Evolutionary conservation across 2,329 filamentous ascomycete species (phyloP).

Genomic region (Penicillium polonicum): DNA sequence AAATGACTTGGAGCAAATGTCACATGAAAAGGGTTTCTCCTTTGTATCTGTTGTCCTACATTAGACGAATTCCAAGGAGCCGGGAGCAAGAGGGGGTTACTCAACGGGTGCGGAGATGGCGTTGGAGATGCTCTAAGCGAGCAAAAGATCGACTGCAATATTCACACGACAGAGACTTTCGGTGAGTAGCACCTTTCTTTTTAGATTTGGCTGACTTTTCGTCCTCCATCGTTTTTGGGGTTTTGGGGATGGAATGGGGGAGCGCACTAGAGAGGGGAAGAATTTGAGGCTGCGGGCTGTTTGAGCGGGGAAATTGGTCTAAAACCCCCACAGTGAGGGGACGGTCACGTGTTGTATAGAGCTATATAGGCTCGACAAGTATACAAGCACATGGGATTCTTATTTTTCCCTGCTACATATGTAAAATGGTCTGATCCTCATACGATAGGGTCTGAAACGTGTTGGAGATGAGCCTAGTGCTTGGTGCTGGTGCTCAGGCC

Average conservation of each 20-base stretch:
- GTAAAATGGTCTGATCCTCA: neutral
- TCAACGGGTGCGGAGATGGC: slow-evolving; percentile 53
- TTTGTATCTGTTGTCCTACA: slow-evolving; percentile 44
- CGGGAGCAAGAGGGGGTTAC: slow-evolving; percentile 33
- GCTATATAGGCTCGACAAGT: neutral
- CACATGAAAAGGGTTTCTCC: slow-evolving; percentile 52
- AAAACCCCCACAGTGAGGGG: slow-evolving; percentile 23
- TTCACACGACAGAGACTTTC: slow-evolving; percentile 50
- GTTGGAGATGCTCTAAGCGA: slow-evolving; percentile 51
- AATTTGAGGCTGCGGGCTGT: slow-evolving; percentile 21
- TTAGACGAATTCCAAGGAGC: slow-evolving; percentile 21
- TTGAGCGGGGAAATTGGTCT: slow-evolving; percentile 39
- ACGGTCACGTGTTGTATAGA: slow-evolving; percentile 20
- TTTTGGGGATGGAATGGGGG: slow-evolving; percentile 21
- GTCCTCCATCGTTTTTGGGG: slow-evolving; percentile 39
- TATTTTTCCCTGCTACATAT: neutral
- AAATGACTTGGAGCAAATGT: slow-evolving; percentile 51
- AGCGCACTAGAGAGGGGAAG: slow-evolving; percentile 27
- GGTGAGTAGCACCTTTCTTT: slow-evolving; percentile 44
- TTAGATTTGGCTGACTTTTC: slow-evolving; percentile 38
- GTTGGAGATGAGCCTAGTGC: neutral
- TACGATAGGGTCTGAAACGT: neutral
- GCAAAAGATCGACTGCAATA: slow-evolving; percentile 51
- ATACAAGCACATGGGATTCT: neutral
- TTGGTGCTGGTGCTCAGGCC: neutral